Conservation (phyloP, 2,329 filamentous ascomycete genomes). For the Colletotrichum lindemuthianum region DNA sequence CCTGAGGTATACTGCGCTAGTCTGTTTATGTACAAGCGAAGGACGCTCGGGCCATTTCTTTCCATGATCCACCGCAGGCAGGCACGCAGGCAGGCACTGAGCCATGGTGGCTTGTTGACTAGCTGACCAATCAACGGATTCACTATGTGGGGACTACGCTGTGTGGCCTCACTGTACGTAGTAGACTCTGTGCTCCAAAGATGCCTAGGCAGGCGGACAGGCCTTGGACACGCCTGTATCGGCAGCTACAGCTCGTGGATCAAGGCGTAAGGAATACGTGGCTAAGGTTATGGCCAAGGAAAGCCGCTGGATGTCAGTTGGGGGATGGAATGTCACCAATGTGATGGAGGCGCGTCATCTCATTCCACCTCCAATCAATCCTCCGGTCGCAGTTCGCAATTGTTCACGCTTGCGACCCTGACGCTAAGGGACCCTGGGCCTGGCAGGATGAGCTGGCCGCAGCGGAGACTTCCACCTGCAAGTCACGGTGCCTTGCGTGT, state of each 20-base stretch:
- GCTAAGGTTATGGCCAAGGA: too few relatives aligned
- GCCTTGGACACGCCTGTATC: constrained; percentile 3
- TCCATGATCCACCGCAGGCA: constrained; percentile 22
- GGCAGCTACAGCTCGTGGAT: constrained; percentile 25
- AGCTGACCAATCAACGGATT: constrained; percentile 2
- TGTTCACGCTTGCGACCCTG: background rate
- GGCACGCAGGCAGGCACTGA: constrained; percentile 23
- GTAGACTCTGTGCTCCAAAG: too few relatives aligned
- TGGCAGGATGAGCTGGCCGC: constrained; percentile 27
- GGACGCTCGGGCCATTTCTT: constrained; percentile 25
- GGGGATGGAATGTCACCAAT: background rate
- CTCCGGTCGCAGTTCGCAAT: background rate
- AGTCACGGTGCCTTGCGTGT: constrained; percentile 29
- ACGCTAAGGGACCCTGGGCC: constrained; percentile 18
- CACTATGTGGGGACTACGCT: too few relatives aligned
- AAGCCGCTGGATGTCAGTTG: too few relatives aligned
- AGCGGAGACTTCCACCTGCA: constrained; percentile 28
- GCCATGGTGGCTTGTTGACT: background rate
- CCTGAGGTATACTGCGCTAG: constrained; percentile 39
- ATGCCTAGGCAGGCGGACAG: too few relatives aligned
- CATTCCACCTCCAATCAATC: background rate
- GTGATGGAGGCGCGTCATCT: constrained; percentile 14
- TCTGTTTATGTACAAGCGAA: constrained; percentile 31
- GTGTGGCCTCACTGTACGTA: too few relatives aligned
- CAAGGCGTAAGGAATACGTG: too few relatives aligned